Conservation (phyloP, 768 basidiomycete species). For the Serendipita vermifera region DNA sequence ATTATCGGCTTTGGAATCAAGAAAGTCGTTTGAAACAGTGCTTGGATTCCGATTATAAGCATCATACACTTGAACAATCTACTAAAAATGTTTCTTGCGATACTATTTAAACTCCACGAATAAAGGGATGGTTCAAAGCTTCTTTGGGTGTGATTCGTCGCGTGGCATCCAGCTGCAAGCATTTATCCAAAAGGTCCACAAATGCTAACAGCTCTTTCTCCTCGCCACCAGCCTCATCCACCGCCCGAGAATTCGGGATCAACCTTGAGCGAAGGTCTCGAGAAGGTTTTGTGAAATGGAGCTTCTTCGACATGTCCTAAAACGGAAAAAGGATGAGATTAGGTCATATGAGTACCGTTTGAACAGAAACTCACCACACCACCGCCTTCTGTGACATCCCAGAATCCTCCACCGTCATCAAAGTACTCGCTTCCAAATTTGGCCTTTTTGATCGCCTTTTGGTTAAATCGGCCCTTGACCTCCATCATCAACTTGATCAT, state of each 20-base stretch:
- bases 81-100: too few relatives aligned
- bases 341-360: background rate
- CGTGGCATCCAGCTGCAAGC: slow-evolving; percentile 72
- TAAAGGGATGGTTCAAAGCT: slow-evolving; percentile 76
- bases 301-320: slow-evolving; percentile 71
- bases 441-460: slow-evolving; percentile 87
- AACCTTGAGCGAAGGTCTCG: slow-evolving; percentile 72
- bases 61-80: too few relatives aligned
- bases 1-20: too few relatives aligned
- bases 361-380: slow-evolving; percentile 49
- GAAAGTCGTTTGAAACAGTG: too few relatives aligned
- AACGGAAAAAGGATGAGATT: background rate
- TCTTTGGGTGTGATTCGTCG: slow-evolving; percentile 84
- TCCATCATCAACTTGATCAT: slow-evolving; percentile 99
- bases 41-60: too few relatives aligned
- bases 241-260: slow-evolving; percentile 75
- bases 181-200: slow-evolving; percentile 84
- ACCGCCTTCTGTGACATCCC: slow-evolving; percentile 49
- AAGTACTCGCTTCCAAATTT: slow-evolving; percentile 89
- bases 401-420: slow-evolving; percentile 80
- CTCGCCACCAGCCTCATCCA: slow-evolving; percentile 30
- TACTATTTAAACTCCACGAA: slow-evolving; percentile 42
- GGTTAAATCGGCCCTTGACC: slow-evolving; percentile 84
- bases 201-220: slow-evolving; percentile 64
- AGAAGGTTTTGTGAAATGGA: slow-evolving; percentile 70